These are phyloP conservation scores for Crithidia mellificae DNA, from an alignment of 208 protist species.

Conservation along the genomic window DNA sequence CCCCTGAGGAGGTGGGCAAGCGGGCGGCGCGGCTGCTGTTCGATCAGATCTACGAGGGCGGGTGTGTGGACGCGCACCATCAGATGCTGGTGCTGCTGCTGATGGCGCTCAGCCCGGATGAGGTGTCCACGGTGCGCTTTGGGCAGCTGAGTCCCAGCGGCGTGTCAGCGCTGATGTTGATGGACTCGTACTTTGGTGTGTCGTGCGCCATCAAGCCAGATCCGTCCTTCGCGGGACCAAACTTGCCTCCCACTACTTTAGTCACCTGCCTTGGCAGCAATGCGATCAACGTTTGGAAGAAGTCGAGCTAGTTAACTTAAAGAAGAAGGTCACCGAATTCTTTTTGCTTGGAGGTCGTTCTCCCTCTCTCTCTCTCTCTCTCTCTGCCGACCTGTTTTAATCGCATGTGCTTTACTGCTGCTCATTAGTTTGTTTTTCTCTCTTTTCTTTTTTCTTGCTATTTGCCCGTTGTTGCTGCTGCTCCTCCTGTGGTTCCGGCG, in stretches of 20 bases:
- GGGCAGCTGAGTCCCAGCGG: conserved; percentile 68
- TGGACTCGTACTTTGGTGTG: conserved; percentile 89
- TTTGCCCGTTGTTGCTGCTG: neutral
- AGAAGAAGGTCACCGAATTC: neutral
- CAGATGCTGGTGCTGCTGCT: conserved; percentile 91
- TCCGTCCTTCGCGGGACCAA: conserved; percentile 45
- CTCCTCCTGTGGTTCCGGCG: too few species aligned
- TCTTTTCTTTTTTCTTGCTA: neutral
- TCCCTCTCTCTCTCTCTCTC: conserved; percentile 10
- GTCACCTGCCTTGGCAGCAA: conserved; percentile 90
- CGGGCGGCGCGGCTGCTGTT: conserved; percentile 77
- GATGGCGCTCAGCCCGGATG: conserved; percentile 90
- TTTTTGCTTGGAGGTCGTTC: neutral
- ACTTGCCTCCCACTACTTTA: conserved; percentile 63
- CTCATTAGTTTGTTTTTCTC: neutral
- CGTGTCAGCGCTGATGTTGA: conserved; percentile 81
- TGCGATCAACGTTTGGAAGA: conserved; percentile 85
- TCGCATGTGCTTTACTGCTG: neutral
- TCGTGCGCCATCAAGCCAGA: conserved; percentile 83
- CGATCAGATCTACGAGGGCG: conserved; percentile 86
- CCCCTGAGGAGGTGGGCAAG: conserved; percentile 85
- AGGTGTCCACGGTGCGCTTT: conserved; percentile 91
- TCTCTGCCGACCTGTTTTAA: neutral
- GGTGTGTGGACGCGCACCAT: conserved; percentile 89
- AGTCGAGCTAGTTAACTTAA: conserved; percentile 53